Conservation (phyloP, 2,329 filamentous ascomycete species). For the Cadophora sp. region DNA sequence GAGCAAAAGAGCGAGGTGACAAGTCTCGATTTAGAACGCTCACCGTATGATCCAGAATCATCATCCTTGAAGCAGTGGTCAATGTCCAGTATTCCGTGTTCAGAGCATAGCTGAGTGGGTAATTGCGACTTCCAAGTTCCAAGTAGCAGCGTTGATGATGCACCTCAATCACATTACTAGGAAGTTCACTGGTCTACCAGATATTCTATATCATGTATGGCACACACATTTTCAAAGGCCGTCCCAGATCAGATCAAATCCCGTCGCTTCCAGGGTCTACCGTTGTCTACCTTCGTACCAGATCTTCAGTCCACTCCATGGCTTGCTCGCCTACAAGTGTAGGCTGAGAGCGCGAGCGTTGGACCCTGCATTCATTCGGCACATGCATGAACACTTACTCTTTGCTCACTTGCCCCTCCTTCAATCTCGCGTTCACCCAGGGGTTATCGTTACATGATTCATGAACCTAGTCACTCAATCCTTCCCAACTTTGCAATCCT, state of each 20-base stretch:
- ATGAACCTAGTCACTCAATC: background rate
- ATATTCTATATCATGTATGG: background rate
- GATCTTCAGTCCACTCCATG: background rate
- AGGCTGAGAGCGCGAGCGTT: background rate
- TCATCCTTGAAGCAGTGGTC: background rate
- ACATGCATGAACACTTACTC: conserved; percentile 2
- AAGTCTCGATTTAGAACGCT: background rate
- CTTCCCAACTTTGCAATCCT: background rate
- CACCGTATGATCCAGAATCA: background rate
- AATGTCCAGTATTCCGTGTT: background rate
- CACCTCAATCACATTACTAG: background rate
- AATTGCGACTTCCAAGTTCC: background rate
- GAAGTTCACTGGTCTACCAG: background rate
- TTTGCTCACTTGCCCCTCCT: background rate
- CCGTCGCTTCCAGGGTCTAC: background rate
- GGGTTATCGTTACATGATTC: background rate
- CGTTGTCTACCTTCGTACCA: background rate
- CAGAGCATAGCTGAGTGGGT: background rate
- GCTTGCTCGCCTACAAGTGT: background rate
- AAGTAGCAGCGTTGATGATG: background rate
- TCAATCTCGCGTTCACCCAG: background rate
- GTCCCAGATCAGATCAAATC: background rate
- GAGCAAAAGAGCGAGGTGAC: background rate
- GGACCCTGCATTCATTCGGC: background rate
- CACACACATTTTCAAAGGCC: background rate